phyloP scores from a whole-genome alignment of 1,284 basidiomycete genomes.

The Apiotrichum gamsii region DNA sequence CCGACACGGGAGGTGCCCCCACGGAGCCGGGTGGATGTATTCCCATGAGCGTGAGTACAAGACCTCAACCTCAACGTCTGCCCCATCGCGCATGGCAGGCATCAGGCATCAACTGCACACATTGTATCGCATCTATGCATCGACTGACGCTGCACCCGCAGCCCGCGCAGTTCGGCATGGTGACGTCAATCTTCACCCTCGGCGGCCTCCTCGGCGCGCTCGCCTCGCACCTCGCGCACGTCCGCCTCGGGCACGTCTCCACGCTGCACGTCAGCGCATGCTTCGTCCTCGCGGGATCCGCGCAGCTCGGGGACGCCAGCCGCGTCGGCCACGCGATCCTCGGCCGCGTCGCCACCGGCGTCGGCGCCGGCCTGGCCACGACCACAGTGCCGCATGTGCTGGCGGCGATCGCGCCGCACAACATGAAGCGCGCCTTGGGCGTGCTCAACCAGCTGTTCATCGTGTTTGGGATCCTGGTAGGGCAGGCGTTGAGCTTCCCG shows the following conservation, averaged over 20 bases:
- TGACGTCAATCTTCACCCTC: conserved; percentile 48
- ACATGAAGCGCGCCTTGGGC: conserved; percentile 45
- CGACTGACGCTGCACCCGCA: conserved; percentile 3
- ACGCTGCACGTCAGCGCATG: conserved; percentile 25
- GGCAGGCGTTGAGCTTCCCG: conserved; percentile 45
- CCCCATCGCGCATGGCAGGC: neutral
- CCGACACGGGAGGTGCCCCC: neutral
- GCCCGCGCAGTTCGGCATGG: conserved; percentile 41
- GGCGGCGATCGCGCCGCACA: conserved; percentile 45
- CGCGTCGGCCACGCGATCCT: conserved; percentile 1
- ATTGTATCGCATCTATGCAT: too few species aligned
- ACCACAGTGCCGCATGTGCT: conserved; percentile 47
- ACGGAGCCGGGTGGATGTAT: conserved; percentile 16
- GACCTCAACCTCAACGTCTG: neutral
- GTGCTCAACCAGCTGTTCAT: conserved; percentile 49
- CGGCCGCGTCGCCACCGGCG: conserved; percentile 41
- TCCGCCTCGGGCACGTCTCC: conserved; percentile 20
- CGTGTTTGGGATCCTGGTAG: conserved; percentile 43
- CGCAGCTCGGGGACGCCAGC: conserved; percentile 21
- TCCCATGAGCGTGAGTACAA: conserved; percentile 23
- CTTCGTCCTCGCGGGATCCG: conserved; percentile 23
- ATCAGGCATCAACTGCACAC: too few species aligned
- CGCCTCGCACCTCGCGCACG: conserved; percentile 17
- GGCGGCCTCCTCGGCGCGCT: conserved; percentile 47
- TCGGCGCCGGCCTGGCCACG: conserved; percentile 48